Conservation (phyloP, 2,329 filamentous ascomycete genomes). For the Furcasterigmium furcatum region DNA sequence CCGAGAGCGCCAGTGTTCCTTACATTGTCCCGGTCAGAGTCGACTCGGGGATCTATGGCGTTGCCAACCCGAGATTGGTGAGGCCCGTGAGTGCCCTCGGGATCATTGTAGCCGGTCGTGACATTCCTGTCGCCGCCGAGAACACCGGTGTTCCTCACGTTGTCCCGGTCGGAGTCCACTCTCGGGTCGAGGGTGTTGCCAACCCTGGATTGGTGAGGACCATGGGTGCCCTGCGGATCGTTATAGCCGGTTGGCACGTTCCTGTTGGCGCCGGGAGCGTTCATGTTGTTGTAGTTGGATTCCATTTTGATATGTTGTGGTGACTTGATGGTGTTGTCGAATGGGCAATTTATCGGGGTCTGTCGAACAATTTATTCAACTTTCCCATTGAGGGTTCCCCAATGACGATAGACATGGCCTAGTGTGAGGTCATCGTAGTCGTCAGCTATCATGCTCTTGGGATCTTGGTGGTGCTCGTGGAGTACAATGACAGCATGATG, state of each 20-base stretch:
- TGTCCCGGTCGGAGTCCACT: slow-evolving; percentile 47
- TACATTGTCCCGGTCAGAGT: slow-evolving; percentile 42
- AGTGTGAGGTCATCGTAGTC: neutral
- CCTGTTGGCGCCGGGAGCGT: neutral
- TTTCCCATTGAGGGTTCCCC: neutral
- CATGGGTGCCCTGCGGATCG: neutral
- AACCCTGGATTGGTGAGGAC: slow-evolving; percentile 17
- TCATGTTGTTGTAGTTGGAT: slow-evolving; percentile 4
- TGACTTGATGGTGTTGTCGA: neutral
- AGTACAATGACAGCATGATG: no score
- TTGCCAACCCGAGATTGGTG: slow-evolving; percentile 31
- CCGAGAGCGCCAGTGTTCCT: slow-evolving; percentile 3
- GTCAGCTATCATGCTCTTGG: no score
- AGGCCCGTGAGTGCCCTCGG: slow-evolving; percentile 4
- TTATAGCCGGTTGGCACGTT: slow-evolving; percentile 5
- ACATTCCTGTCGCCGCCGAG: neutral
- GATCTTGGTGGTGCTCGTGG: no score
- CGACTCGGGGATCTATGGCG: slow-evolving; percentile 46
- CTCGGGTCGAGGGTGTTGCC: slow-evolving; percentile 48
- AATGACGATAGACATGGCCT: neutral
- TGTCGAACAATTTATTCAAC: no score
- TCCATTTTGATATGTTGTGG: slow-evolving; percentile 1
- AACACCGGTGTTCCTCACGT: slow-evolving; percentile 2
- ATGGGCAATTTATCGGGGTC: no score
- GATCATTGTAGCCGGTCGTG: slow-evolving; percentile 5